Evolutionary conservation across 2,329 filamentous ascomycete species (phyloP).

Genomic region (Capronia coronata): DNA sequence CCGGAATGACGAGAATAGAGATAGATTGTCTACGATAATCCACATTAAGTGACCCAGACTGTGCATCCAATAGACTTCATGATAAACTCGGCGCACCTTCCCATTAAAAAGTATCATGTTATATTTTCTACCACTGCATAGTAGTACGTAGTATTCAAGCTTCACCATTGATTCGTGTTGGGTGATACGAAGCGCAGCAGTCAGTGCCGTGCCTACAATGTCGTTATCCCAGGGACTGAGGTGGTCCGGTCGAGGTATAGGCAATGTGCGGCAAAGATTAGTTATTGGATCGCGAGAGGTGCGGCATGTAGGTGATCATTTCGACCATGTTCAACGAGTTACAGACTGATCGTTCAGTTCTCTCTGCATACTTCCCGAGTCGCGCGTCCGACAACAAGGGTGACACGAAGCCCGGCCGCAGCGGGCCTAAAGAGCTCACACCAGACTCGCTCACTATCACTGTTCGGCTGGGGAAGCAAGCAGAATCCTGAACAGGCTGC

Average conservation of each 20-base stretch:
- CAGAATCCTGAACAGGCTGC: conserved; percentile 5
- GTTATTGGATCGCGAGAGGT: conserved; percentile 2
- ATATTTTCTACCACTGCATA: background rate
- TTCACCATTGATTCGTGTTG: background rate
- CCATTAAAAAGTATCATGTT: background rate
- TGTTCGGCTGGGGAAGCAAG: conserved; percentile 23
- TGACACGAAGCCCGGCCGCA: background rate
- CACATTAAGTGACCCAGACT: no score
- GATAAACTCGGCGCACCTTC: conserved; percentile 1
- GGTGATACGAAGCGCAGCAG: background rate
- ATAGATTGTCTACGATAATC: background rate
- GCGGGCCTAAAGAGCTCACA: conserved; percentile 7
- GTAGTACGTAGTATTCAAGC: background rate
- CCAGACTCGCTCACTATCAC: conserved; percentile 23
- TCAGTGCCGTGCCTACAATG: conserved; percentile 8
- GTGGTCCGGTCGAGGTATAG: conserved; percentile 17
- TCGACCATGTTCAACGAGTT: background rate
- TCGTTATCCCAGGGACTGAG: conserved; percentile 19
- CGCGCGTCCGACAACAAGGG: conserved; percentile 3
- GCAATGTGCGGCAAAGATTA: conserved; percentile 14
- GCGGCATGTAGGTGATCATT: conserved; percentile 13
- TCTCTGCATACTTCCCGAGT: conserved; percentile 6
- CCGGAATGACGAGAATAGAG: background rate
- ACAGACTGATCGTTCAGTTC: conserved; percentile 6
- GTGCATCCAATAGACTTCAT: no score